Evolutionary conservation across 768 basidiomycete genomes (phyloP).

Genomic region (Lactarius hengduanensis): DNA sequence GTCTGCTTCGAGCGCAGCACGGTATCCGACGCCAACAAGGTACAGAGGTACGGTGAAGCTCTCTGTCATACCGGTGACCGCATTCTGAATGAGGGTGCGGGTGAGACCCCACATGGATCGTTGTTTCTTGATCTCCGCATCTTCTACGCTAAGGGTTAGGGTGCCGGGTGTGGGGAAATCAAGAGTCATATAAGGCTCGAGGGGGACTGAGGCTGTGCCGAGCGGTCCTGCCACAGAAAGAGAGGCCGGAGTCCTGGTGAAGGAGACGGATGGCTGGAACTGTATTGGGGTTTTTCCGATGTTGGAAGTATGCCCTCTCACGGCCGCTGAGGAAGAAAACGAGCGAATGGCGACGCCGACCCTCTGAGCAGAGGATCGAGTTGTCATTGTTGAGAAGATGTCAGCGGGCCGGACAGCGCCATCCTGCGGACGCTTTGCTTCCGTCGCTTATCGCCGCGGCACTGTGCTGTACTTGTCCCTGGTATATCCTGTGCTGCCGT

Average conservation of each 20-base stretch:
- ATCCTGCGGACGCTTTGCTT: background rate
- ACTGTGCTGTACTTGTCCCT: background rate
- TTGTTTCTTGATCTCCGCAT: slow-evolving; percentile 70
- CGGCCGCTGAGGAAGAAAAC: slow-evolving; percentile 21
- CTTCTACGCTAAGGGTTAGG: slow-evolving; percentile 46
- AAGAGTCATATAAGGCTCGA: slow-evolving; percentile 48
- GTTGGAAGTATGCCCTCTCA: slow-evolving; percentile 39
- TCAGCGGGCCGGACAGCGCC: background rate
- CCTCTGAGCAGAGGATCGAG: slow-evolving; percentile 16
- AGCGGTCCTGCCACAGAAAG: slow-evolving; percentile 60
- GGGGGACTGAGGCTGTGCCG: slow-evolving; percentile 48
- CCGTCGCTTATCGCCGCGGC: too few species aligned
- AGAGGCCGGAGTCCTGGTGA: slow-evolving; percentile 38
- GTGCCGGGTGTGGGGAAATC: slow-evolving; percentile 36
- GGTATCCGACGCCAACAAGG: slow-evolving; percentile 94
- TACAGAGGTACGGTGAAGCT: slow-evolving; percentile 83
- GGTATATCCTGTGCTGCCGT: background rate
- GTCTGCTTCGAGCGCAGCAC: slow-evolving; percentile 81
- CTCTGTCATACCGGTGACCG: slow-evolving; percentile 83
- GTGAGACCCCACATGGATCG: slow-evolving; percentile 95
- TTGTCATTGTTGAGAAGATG: slow-evolving; percentile 13
- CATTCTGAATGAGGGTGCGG: slow-evolving; percentile 85
- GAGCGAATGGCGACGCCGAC: slow-evolving; percentile 18
- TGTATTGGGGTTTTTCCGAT: slow-evolving; percentile 49
- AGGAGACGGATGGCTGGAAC: slow-evolving; percentile 51